These are phyloP conservation scores for Plasmodium fragile DNA, from an alignment of 169 alveolate genomes.

Conservation along the genomic window DNA sequence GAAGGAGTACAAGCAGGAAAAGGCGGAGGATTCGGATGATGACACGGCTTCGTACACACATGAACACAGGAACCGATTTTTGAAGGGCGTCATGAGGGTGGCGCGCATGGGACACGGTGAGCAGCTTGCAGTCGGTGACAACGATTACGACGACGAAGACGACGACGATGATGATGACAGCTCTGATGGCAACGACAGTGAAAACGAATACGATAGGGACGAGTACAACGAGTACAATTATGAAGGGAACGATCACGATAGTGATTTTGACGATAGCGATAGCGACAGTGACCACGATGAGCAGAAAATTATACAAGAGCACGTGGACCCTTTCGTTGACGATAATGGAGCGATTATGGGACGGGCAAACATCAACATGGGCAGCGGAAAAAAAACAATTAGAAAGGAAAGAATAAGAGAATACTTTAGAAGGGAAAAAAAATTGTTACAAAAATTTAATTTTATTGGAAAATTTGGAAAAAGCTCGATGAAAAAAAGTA, in stretches of 20 bases:
- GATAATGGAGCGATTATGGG: not conserved
- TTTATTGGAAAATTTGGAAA: conserved; percentile 16
- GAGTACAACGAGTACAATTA: not conserved
- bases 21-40: not conserved
- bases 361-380: not conserved
- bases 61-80: not conserved
- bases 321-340: not conserved
- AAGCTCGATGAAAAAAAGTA: conserved; percentile 43
- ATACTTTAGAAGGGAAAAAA: conserved; percentile 51
- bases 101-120: not conserved
- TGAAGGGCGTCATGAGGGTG: not conserved
- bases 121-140: not conserved
- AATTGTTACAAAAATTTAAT: conserved; percentile 45
- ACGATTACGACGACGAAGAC: not conserved
- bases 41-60: not conserved
- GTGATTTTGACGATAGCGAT: not conserved
- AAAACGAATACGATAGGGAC: not conserved
- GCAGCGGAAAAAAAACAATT: not conserved
- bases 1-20: conserved; percentile 12
- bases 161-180: not conserved
- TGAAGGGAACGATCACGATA: not conserved
- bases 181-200: not conserved
- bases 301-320: conserved; percentile 1
- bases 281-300: not conserved
- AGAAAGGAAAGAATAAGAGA: conserved; percentile 29